Conservation (phyloP, 2,329 filamentous ascomycete species). For the Tympanopsis confertula region DNA sequence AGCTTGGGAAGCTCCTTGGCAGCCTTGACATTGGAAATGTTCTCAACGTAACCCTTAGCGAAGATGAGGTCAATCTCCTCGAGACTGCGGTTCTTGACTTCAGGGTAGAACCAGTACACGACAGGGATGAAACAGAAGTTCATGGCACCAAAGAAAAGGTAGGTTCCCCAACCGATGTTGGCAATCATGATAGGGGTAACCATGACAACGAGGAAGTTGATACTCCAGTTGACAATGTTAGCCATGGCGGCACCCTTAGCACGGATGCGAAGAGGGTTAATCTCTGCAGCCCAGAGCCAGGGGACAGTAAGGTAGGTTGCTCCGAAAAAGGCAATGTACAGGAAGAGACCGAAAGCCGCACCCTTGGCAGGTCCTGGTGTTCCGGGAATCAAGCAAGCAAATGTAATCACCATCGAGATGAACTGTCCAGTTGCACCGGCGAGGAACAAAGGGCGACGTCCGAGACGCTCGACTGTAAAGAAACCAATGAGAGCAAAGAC, state of each 20-base stretch:
- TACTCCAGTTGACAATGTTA: slow-evolving; percentile 48
- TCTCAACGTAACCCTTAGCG: slow-evolving; percentile 43
- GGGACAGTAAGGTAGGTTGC: slow-evolving; percentile 26
- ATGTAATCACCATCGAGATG: slow-evolving; percentile 46
- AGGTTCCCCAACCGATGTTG: slow-evolving; percentile 43
- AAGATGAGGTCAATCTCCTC: slow-evolving; percentile 31
- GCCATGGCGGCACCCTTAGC: slow-evolving; percentile 38
- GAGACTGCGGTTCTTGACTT: slow-evolving; percentile 33
- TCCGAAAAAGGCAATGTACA: slow-evolving; percentile 47
- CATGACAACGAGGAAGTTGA: slow-evolving; percentile 39
- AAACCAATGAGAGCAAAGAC: slow-evolving; percentile 41
- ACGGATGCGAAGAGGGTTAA: slow-evolving; percentile 36
- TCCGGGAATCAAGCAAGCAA: slow-evolving; percentile 37
- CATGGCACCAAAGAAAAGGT: slow-evolving; percentile 43
- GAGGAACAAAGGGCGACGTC: slow-evolving; percentile 36
- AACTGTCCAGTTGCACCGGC: slow-evolving; percentile 40
- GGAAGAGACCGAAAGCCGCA: slow-evolving; percentile 55
- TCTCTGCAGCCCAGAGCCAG: slow-evolving; percentile 44
- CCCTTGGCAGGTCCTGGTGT: slow-evolving; percentile 50
- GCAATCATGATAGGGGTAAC: slow-evolving; percentile 53
- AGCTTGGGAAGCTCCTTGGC: slow-evolving; percentile 43
- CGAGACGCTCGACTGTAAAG: slow-evolving; percentile 37
- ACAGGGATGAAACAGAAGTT: slow-evolving; percentile 32
- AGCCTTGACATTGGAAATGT: slow-evolving; percentile 46
- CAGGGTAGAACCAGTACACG: slow-evolving; percentile 8